Evolutionary conservation across 148 eudicot genomes (phyloP), one percentile per base, ranked within the genome.

Genomic region (Oxyria digyna): DNA sequence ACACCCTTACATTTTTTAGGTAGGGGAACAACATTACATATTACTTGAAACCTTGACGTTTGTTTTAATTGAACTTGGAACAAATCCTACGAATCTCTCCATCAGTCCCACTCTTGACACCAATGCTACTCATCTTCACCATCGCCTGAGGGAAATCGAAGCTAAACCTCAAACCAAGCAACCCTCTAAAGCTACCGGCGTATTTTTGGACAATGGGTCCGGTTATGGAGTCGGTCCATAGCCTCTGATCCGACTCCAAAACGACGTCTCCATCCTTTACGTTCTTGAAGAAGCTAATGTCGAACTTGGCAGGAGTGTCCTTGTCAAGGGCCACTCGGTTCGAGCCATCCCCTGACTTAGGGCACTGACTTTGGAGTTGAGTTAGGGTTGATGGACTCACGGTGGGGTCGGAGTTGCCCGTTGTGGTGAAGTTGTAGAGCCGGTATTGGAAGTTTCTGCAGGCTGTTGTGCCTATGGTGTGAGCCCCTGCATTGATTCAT

Each of bases 61-160:
- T 33, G 5, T 33, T 15, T 75, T 71, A 87, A 52, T 89, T 89
- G 74, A 89, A 74, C 41, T 74, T 85, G 3, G 91, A 85, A 69
- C 96, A 89, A 15, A 72, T 24, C 57, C 74, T 83, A 70, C 96
- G 82, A 48, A 89, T 78, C 84, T 89, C 96, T 50, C 96, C 96
- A 69, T 83, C 55, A 15, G 67, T 20, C 10, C 87, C 88, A 70
- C 77, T 82, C 83, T 87, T 87, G 4, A 89, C 96, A 29, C 84
- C 96, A 82, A 89, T 85, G 72, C 81, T 75, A 67, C 92, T 81
- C 89, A 89, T 82, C 72, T 83, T 85, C 71, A 85, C 71, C 96
- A 89, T 89, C 37, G 92, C 86, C 48, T 87, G 85, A 6, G 80
- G 81, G 52, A 89, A 89, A 74, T 89, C 91, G 23, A 78, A 77